phyloP scores from a whole-genome alignment of 805 yeast genomes.

The Barnettozyma populi region DNA sequence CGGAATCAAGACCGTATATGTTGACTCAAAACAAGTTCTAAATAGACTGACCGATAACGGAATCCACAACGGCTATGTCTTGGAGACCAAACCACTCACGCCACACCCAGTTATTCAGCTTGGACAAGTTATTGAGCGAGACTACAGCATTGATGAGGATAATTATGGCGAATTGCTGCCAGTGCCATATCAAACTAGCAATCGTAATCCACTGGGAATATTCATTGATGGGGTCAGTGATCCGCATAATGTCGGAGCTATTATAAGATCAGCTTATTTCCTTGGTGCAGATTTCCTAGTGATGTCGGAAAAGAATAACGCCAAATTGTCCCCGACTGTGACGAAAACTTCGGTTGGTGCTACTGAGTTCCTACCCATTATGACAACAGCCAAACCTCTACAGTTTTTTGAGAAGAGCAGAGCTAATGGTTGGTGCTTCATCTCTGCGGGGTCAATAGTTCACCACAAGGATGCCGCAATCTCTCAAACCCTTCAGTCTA shows the following conservation, averaged over 20 bases:
- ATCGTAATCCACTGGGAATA: constrained; percentile 57
- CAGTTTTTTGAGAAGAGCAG: constrained; percentile 52
- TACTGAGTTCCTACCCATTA: constrained; percentile 64
- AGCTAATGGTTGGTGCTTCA: constrained; percentile 60
- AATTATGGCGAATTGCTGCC: constrained; percentile 24
- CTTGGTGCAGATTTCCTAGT: constrained; percentile 79
- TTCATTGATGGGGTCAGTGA: constrained; percentile 77
- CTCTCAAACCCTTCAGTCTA: constrained; percentile 25
- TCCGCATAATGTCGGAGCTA: constrained; percentile 85
- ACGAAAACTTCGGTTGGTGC: constrained; percentile 84
- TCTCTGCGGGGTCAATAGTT: constrained; percentile 49
- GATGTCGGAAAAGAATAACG: constrained; percentile 62
- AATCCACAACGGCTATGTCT: constrained; percentile 75
- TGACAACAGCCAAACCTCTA: constrained; percentile 51
- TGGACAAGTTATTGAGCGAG: constrained; percentile 15
- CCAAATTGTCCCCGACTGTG: constrained; percentile 72
- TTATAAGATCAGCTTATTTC: constrained; percentile 72
- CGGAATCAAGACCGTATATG: constrained; percentile 14
- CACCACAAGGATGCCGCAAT: constrained; percentile 30
- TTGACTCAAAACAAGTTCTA: constrained; percentile 39
- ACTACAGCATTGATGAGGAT: constrained; percentile 21
- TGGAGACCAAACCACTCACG: constrained; percentile 55
- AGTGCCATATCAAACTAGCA: constrained; percentile 17
- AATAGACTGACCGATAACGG: constrained; percentile 58
- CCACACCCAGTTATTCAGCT: constrained; percentile 27